Evolutionary conservation across 2,329 filamentous ascomycete genomes (phyloP).

Genomic region (Fonsecaea erecta): DNA sequence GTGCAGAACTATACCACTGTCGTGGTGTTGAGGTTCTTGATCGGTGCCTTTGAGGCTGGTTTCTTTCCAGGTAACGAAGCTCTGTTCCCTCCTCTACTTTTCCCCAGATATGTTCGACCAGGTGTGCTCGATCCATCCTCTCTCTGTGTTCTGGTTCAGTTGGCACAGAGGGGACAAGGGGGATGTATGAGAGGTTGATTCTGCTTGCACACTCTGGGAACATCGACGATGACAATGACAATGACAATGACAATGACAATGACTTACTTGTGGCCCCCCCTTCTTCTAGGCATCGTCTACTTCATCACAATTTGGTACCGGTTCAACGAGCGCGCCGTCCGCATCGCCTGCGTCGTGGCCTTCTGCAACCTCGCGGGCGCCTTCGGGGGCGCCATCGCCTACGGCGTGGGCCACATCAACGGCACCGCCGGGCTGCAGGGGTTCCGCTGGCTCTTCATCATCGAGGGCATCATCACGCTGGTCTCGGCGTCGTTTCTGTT

Average conservation of each 20-base stretch:
- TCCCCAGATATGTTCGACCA: background rate
- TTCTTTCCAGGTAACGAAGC: constrained; percentile 47
- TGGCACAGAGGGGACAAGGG: background rate
- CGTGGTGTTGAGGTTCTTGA: constrained; percentile 53
- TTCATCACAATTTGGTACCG: constrained; percentile 63
- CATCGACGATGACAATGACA: background rate
- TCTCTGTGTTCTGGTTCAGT: background rate
- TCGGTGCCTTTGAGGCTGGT: constrained; percentile 58
- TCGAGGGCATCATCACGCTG: constrained; percentile 43
- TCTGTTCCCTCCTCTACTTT: background rate
- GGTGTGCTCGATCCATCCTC: background rate
- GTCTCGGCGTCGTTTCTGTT: constrained; percentile 46
- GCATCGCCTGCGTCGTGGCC: constrained; percentile 60
- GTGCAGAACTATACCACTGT: constrained; percentile 50
- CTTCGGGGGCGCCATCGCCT: constrained; percentile 55
- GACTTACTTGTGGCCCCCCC: background rate
- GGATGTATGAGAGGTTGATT: background rate
- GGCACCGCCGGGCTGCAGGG: constrained; percentile 44
- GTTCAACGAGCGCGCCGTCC: constrained; percentile 61
- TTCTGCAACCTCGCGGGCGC: constrained; percentile 60
- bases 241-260: no score
- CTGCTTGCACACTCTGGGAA: background rate
- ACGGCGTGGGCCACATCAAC: constrained; percentile 46
- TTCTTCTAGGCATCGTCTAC: constrained; percentile 47
- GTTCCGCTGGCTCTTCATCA: constrained; percentile 47